phyloP scores from a whole-genome alignment of 2,329 filamentous ascomycete genomes.

The Fusarium nurragi region DNA sequence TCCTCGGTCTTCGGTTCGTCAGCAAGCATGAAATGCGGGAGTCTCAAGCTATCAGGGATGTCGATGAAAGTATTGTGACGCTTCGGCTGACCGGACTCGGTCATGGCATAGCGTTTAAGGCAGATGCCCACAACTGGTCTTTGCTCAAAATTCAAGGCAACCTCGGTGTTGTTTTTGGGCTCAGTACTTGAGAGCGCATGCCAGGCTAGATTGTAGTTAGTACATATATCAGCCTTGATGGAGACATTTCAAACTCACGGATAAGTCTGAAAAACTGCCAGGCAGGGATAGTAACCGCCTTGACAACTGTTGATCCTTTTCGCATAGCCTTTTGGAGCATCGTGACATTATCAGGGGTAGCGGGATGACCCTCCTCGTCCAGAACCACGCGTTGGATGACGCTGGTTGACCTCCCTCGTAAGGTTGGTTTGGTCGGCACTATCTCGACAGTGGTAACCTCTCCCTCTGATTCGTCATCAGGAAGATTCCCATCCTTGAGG shows the following conservation, averaged over 20 bases:
- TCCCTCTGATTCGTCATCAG: conserved; percentile 28
- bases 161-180: conserved; percentile 75
- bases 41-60: conserved; percentile 80
- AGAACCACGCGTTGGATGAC: conserved; percentile 69
- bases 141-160: conserved; percentile 87
- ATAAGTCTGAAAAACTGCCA: conserved; percentile 98
- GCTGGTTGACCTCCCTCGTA: conserved; percentile 64
- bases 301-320: conserved; percentile 64
- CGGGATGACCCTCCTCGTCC: conserved; percentile 59
- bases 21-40: conserved; percentile 87
- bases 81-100: conserved; percentile 71
- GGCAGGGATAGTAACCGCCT: conserved; percentile 92
- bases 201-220: conserved; percentile 74
- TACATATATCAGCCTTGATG: neutral
- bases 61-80: conserved; percentile 87
- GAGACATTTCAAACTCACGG: conserved; percentile 64
- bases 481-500: conserved; percentile 11
- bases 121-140: conserved; percentile 92
- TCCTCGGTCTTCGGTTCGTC: conserved; percentile 74
- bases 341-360: conserved; percentile 53
- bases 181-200: conserved; percentile 70
- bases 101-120: conserved; percentile 84
- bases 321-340: conserved; percentile 56
- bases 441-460: conserved; percentile 31
- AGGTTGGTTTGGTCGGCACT: conserved; percentile 45